A percentile compares a stretch with the other conserved stretches of the same genome.
Evolutionary conservation across 139 green algal species (phyloP).

Genomic region (Haematococcus sp.): DNA sequence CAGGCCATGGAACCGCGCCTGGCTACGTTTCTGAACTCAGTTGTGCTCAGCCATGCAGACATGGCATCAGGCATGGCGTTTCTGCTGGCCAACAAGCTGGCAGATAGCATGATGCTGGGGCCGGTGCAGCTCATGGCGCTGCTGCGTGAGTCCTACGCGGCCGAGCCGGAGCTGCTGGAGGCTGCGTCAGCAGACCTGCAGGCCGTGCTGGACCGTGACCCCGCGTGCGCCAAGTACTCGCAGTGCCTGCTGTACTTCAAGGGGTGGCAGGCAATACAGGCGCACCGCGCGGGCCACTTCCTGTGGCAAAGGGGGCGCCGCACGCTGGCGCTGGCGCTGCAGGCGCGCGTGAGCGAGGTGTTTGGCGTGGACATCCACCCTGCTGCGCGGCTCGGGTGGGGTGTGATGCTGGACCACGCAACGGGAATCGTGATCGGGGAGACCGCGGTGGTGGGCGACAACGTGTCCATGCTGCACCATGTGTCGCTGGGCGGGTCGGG

Average conservation of each 20-base stretch:
- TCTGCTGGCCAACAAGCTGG: conserved; percentile 94
- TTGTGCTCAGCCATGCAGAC: conserved; percentile 81
- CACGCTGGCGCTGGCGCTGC: conserved; percentile 73
- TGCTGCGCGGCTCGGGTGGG: conserved; percentile 70
- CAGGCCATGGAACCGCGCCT: conserved; percentile 79
- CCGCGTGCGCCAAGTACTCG: conserved; percentile 85
- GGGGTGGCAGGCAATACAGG: conserved; percentile 92
- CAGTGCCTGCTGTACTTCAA: conserved; percentile 93
- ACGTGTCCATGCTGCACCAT: conserved; percentile 94
- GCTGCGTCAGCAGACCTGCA: conserved; percentile 75
- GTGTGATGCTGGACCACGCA: conserved; percentile 91
- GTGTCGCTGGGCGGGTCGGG: conserved; percentile 92
- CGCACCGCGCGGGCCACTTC: conserved; percentile 77
- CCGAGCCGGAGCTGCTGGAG: conserved; percentile 57
- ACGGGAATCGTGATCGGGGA: conserved; percentile 94
- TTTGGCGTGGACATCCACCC: conserved; percentile 92
- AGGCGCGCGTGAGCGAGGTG: conserved; percentile 67
- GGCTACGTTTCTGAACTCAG: conserved; percentile 85
- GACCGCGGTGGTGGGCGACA: conserved; percentile 90
- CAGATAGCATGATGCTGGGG: conserved; percentile 77
- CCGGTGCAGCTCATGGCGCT: conserved; percentile 49
- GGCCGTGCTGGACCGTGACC: conserved; percentile 47
- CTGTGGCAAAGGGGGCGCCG: conserved; percentile 55
- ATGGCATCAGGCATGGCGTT: conserved; percentile 83
- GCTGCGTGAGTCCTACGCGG: conserved; percentile 37